These are phyloP conservation scores for Naganishia vaughanmartiniae DNA, from an alignment of 768 basidiomycete genomes.

Conservation along the genomic window DNA sequence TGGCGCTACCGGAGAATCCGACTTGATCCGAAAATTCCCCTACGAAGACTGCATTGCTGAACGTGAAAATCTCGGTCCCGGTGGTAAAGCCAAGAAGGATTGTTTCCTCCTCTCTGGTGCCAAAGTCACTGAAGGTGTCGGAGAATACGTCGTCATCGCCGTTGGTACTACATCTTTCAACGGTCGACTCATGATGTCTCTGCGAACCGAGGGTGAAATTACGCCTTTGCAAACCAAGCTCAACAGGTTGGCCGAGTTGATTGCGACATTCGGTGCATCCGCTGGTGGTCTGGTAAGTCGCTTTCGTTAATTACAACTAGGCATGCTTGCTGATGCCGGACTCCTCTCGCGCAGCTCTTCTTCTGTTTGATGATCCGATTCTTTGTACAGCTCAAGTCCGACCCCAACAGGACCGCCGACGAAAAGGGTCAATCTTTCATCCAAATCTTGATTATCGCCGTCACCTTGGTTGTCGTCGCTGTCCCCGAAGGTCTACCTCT, in stretches of 20 bases:
- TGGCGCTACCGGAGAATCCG: slow-evolving; percentile 92
- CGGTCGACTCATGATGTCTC: slow-evolving; percentile 94
- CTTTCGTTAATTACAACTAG: not conserved
- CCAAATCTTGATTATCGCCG: slow-evolving; percentile 88
- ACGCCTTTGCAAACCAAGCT: slow-evolving; percentile 93
- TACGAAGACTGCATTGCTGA: slow-evolving; percentile 70
- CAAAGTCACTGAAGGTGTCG: slow-evolving; percentile 92
- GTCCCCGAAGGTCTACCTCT: slow-evolving; percentile 91
- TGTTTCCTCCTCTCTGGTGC: slow-evolving; percentile 88
- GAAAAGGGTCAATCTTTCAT: slow-evolving; percentile 87
- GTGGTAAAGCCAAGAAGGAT: slow-evolving; percentile 65
- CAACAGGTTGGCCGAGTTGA: slow-evolving; percentile 88
- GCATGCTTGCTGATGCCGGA: not conserved
- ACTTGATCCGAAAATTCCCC: slow-evolving; percentile 82
- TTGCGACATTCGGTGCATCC: slow-evolving; percentile 81
- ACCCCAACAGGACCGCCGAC: slow-evolving; percentile 66
- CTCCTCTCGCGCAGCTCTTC: slow-evolving; percentile 59
- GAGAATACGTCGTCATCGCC: slow-evolving; percentile 84
- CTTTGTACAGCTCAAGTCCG: slow-evolving; percentile 77
- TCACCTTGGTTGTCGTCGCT: slow-evolving; percentile 84
- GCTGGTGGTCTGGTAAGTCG: slow-evolving; percentile 63
- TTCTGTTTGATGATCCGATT: slow-evolving; percentile 83
- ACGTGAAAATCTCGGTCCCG: slow-evolving; percentile 51
- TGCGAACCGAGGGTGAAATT: slow-evolving; percentile 78
- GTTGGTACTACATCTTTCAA: slow-evolving; percentile 92